phyloP scores from a whole-genome alignment of 768 basidiomycete genomes.

The Calocera viscosa region DNA sequence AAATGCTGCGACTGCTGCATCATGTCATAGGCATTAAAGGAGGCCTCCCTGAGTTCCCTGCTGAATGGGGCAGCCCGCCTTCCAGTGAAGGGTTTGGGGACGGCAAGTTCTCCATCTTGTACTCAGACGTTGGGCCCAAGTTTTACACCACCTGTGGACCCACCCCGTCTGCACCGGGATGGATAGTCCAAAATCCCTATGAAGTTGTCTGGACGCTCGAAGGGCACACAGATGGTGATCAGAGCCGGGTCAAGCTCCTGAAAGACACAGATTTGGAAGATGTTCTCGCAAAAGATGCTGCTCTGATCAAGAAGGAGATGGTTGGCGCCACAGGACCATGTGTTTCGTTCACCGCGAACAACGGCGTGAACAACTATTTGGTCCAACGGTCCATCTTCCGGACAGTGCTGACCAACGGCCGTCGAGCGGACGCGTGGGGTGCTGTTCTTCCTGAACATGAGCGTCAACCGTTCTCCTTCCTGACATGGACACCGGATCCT shows the following conservation, averaged over 20 bases:
- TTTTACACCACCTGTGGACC: conserved; percentile 39
- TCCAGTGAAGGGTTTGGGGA: conserved; percentile 26
- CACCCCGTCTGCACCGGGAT: conserved; percentile 29
- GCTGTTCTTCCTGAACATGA: conserved; percentile 16
- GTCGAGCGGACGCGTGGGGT: conserved; percentile 24
- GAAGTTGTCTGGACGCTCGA: conserved; percentile 33
- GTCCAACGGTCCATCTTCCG: conserved; percentile 21
- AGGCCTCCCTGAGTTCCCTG: conserved; percentile 30
- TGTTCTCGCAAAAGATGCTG: conserved; percentile 34
- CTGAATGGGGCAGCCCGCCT: conserved; percentile 36
- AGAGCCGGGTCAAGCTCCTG: conserved; percentile 24
- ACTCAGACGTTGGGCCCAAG: conserved; percentile 39
- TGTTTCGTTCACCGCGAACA: conserved; percentile 34
- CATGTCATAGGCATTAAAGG: conserved; percentile 35
- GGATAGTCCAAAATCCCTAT: conserved; percentile 30
- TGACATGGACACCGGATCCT: conserved; percentile 34
- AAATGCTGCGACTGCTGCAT: conserved; percentile 56
- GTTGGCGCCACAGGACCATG: conserved; percentile 7
- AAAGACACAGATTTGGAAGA: conserved; percentile 27
- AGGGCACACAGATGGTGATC: conserved; percentile 15
- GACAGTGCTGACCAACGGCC: conserved; percentile 1
- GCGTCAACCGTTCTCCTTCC: conserved; percentile 22
- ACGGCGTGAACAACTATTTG: conserved; percentile 30
- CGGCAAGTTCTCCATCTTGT: conserved; percentile 39
- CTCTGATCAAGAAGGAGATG: conserved; percentile 26